Evolutionary conservation across 108 stramenopile genomes (phyloP).

Genomic region (Discostella stelligeroides): DNA sequence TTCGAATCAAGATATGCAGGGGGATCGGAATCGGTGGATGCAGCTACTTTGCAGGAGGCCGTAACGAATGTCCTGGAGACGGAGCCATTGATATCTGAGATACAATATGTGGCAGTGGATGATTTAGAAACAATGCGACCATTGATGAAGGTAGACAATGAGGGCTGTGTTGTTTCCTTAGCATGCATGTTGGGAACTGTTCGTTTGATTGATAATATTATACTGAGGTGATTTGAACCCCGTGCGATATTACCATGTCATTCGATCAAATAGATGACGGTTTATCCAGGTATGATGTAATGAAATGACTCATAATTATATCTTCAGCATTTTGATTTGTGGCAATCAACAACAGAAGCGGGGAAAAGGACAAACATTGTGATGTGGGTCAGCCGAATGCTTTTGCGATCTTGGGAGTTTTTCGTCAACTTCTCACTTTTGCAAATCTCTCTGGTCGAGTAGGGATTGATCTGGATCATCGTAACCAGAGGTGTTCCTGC

Average conservation of each 20-base stretch:
- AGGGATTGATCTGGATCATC: too few relatives aligned
- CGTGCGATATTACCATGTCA: too few relatives aligned
- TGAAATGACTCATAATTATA: too few relatives aligned
- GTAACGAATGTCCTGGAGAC: constrained; percentile 50
- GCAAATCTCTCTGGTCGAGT: not conserved
- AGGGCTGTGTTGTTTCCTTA: constrained; percentile 77
- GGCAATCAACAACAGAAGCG: too few relatives aligned
- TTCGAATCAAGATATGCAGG: constrained; percentile 44
- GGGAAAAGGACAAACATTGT: too few relatives aligned
- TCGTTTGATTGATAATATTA: constrained; percentile 90
- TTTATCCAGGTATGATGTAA: too few relatives aligned
- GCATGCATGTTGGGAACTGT: constrained; percentile 82
- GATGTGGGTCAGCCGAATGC: too few relatives aligned
- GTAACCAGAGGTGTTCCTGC: too few relatives aligned
- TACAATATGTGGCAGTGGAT: constrained; percentile 86
- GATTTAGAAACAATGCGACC: constrained; percentile 75
- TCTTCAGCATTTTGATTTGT: too few relatives aligned
- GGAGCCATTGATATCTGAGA: constrained; percentile 79
- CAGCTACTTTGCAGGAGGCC: constrained; percentile 46
- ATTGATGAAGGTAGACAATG: constrained; percentile 52
- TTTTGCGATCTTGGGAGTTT: too few relatives aligned
- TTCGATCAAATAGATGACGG: too few relatives aligned
- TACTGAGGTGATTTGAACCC: constrained; percentile 49
- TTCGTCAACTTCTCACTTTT: too few relatives aligned
- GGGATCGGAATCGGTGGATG: constrained; percentile 36